Evolutionary conservation across 2,329 filamentous ascomycete genomes (phyloP).

Genomic region (Epichloe hybrida): DNA sequence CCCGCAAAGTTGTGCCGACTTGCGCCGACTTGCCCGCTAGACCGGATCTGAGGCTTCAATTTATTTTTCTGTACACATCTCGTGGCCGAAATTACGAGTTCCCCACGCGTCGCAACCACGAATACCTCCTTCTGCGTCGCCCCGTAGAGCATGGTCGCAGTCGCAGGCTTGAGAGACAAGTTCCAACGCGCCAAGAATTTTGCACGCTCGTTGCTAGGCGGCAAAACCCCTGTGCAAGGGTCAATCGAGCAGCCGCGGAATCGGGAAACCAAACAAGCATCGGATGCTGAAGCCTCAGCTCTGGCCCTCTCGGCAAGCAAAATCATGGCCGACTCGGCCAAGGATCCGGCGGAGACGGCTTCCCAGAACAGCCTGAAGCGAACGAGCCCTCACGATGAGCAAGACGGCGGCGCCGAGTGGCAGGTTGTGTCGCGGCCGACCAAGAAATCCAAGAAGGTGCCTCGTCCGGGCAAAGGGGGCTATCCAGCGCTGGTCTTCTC

Average conservation of each 20-base stretch:
- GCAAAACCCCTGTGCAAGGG: conserved; percentile 2
- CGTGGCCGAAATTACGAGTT: neutral
- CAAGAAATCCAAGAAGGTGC: conserved; percentile 50
- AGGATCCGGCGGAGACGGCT: conserved; percentile 7
- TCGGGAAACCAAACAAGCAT: neutral
- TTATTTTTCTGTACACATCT: neutral
- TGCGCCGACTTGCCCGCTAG: neutral
- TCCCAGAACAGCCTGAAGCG: conserved; percentile 33
- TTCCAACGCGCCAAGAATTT: conserved; percentile 10
- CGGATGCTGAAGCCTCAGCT: neutral
- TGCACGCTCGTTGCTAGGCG: conserved; percentile 6
- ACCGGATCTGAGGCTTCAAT: neutral
- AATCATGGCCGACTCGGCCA: conserved; percentile 8
- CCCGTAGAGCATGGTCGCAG: conserved; percentile 7
- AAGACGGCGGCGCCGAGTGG: conserved; percentile 33
- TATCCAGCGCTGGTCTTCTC: conserved; percentile 49
- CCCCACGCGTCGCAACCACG: no score
- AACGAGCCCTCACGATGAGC: conserved; percentile 28
- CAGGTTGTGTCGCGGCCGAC: conserved; percentile 39
- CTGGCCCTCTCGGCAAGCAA: neutral
- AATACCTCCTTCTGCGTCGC: neutral
- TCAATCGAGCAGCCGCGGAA: neutral
- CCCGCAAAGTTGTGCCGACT: no score
- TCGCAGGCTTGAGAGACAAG: conserved; percentile 4
- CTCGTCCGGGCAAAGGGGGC: conserved; percentile 39